A percentile compares a stretch with the other conserved stretches of the same genome.
Evolutionary conservation across 2,329 filamentous ascomycete species (phyloP).

Genomic region (Ophiostoma piceae): DNA sequence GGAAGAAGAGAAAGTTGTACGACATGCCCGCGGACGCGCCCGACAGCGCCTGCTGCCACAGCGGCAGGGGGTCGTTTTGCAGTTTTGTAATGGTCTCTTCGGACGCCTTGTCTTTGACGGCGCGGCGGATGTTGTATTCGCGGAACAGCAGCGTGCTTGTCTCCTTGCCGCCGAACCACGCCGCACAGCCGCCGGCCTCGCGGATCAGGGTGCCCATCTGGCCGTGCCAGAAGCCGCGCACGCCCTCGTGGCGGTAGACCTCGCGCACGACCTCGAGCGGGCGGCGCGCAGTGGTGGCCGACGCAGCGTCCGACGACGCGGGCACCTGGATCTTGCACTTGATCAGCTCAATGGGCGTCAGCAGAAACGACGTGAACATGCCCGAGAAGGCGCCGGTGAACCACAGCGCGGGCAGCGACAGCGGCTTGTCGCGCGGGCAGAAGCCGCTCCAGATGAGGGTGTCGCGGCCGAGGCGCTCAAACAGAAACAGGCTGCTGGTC

Average conservation of each 20-base stretch:
- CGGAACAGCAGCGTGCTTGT: constrained; percentile 68
- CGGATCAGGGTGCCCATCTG: constrained; percentile 90
- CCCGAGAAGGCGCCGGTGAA: constrained; percentile 81
- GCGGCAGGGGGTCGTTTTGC: constrained; percentile 54
- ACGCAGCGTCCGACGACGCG: constrained; percentile 41
- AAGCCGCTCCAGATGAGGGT: constrained; percentile 52
- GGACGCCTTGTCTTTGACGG: constrained; percentile 25
- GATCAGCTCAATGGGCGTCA: constrained; percentile 93
- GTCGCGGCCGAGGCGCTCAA: constrained; percentile 70
- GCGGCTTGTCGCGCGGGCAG: constrained; percentile 48
- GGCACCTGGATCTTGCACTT: constrained; percentile 90
- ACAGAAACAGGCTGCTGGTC: constrained; percentile 88
- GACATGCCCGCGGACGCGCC: constrained; percentile 84
- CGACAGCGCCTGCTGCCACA: constrained; percentile 83
- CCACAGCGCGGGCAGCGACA: constrained; percentile 72
- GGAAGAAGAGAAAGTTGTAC: constrained; percentile 97
- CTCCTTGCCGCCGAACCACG: constrained; percentile 93
- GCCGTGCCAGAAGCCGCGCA: constrained; percentile 89
- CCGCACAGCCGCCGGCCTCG: constrained; percentile 86
- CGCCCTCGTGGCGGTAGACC: constrained; percentile 74
- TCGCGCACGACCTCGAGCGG: constrained; percentile 69
- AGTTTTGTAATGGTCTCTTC: constrained; percentile 40
- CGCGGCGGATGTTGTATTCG: constrained; percentile 45
- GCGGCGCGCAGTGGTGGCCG: constrained; percentile 38
- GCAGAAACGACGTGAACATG: constrained; percentile 79